Evolutionary conservation across 2,329 filamentous ascomycete genomes (phyloP), one percentile per base, ranked within the genome.

Genomic region (Penicillium vulpinum): DNA sequence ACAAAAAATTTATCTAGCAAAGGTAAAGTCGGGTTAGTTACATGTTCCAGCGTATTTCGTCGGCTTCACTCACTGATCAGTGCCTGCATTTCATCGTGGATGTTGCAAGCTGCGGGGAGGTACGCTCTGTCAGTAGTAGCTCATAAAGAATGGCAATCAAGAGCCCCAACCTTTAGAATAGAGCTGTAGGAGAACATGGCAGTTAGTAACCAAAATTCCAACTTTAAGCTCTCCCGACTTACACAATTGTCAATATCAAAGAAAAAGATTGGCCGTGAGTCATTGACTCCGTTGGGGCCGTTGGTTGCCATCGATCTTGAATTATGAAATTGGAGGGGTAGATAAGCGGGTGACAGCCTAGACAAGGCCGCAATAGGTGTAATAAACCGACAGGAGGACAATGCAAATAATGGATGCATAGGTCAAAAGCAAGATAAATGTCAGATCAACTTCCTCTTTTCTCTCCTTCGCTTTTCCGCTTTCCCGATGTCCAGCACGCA

Each of bases 181-280:
- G 54, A 97, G 85, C 83, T 86, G 51, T 28, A 26, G 22, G 16
- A 40, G 24, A 11, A 11, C 18, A n/a, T 11, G 36, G 16, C 13
- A 29, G 13, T 56, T 39, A 38, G 28, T 16, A 18, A 18, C 24
- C 29, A 7, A 8, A 15, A 50, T n/a, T 8, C 18, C 2, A 40
- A 28, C n/a, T 24, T 21, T 26, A 9, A 2, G 6, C n/a, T 31
- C 13, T 21, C 15, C 28, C 43, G 15, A 78, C 83, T 62, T 80
- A 87, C 85, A 77, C 95, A 99, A 72, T 99, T 99, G 81, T 99
- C 94, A 70, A 99, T 97, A 73, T 99, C 94, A 71, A 97, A 97
- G 75, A 85, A 87, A 73, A 87, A 84, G 21, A 90, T 80, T 2
- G 82, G 80, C 60, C 84, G 73, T 59, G 69, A 64, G 62, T 80